These are phyloP conservation scores for Biancaea sappan DNA, from an alignment of 306 rosid genomes.

Conservation along the genomic window DNA sequence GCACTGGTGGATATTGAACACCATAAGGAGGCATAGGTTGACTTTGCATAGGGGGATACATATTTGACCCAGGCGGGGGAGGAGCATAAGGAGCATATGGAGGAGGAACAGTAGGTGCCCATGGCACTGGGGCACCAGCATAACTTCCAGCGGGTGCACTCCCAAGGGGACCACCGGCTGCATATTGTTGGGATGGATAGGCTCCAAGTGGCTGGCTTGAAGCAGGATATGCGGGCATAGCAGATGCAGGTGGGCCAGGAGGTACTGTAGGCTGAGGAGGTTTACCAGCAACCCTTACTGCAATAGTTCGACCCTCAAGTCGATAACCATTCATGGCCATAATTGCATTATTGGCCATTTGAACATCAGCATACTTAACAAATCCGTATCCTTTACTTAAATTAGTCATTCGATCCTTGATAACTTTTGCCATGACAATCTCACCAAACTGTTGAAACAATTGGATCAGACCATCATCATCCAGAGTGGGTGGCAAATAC, in stretches of 20 bases:
- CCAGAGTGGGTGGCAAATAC: slow-evolving; percentile 91
- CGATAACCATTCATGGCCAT: slow-evolving; percentile 90
- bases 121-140: slow-evolving; percentile 73
- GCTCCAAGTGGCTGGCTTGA: slow-evolving; percentile 74
- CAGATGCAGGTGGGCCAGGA: slow-evolving; percentile 81
- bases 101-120: slow-evolving; percentile 95
- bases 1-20: slow-evolving; percentile 76
- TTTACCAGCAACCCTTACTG: slow-evolving; percentile 97
- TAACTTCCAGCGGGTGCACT: slow-evolving; percentile 72
- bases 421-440: slow-evolving; percentile 96
- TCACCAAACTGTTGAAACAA: slow-evolving; percentile 93
- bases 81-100: slow-evolving; percentile 79
- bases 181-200: slow-evolving; percentile 91
- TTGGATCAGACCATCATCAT: slow-evolving; percentile 83
- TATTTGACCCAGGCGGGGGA: slow-evolving; percentile 89
- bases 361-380: slow-evolving; percentile 87
- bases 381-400: slow-evolving; percentile 97
- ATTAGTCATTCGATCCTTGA: slow-evolving; percentile 78
- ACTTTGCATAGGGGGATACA: slow-evolving; percentile 81
- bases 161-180: slow-evolving; percentile 74
- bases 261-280: slow-evolving; percentile 95
- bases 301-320: slow-evolving; percentile 91
- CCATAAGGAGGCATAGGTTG: slow-evolving; percentile 83
- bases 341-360: slow-evolving; percentile 92
- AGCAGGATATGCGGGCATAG: slow-evolving; percentile 73